Conservation (phyloP, 495 filamentous ascomycete genomes). For the Pyrenula massariospora region DNA sequence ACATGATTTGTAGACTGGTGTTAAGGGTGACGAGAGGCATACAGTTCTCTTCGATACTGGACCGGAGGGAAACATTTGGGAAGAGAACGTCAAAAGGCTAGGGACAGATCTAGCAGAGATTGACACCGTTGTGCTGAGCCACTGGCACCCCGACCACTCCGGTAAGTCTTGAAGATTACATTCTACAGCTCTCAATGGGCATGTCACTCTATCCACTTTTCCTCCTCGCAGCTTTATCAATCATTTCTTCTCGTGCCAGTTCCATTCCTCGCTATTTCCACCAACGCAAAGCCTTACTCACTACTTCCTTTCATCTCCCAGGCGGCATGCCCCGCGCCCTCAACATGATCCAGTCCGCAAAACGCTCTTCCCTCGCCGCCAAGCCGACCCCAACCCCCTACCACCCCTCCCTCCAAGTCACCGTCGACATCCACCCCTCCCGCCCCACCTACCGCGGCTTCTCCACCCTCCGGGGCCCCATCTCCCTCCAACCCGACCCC, state of each 20-base stretch:
- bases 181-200: too few relatives aligned
- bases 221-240: not conserved
- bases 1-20: constrained; percentile 41
- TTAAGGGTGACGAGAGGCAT: constrained; percentile 34
- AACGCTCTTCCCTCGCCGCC: constrained; percentile 15
- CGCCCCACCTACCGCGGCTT: constrained; percentile 44
- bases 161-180: constrained; percentile 18
- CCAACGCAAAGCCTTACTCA: not conserved
- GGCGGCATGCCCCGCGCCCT: constrained; percentile 37
- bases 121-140: constrained; percentile 63
- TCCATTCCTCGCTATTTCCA: not conserved
- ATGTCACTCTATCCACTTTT: not conserved
- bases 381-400: too few relatives aligned
- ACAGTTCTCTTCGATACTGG: constrained; percentile 49
- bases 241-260: not conserved
- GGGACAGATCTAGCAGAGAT: constrained; percentile 44
- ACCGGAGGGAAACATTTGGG: constrained; percentile 43
- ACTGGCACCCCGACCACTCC: constrained; percentile 55
- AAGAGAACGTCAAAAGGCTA: constrained; percentile 37
- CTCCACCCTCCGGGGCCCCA: constrained; percentile 23
- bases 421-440: constrained; percentile 42
- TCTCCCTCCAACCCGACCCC: constrained; percentile 47
- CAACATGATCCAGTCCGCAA: constrained; percentile 36
- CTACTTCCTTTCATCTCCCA: constrained; percentile 1
- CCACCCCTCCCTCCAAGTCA: constrained; percentile 10